Evolutionary conservation across 2,329 filamentous ascomycete species (phyloP), one percentile per base, ranked within the genome.

Genomic region (Aureobasidium uvarum): DNA sequence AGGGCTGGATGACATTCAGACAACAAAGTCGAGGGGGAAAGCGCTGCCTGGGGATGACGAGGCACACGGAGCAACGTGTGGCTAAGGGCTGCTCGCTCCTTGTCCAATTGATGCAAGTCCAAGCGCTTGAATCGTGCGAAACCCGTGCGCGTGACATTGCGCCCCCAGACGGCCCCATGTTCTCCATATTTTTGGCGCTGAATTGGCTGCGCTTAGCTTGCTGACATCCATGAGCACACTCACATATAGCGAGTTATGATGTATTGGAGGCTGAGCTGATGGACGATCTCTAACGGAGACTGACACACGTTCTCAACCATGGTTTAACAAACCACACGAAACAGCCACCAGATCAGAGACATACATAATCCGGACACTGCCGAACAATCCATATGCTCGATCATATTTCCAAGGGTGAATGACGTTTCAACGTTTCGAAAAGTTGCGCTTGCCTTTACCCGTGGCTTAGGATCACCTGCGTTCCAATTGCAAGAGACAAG

Each of bases 121-220:
- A 25, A 23, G 13, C 48, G 45, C 59, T 52, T 51, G 46, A 52
- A 62, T 62, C 59, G 36, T 63, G 38, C 25, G 10, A 38, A 39
- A 46, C 14, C 46, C 60, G 60, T 43, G 60, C 60, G 60, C 60
- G 60, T 63, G 60, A 63, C 60, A 63, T 54, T 31, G 36, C 60
- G 59, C 46, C 59, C 46, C 59, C 59, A 62, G 59, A 62, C 59
- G 60, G 48, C 60, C 60, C 60, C 60, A 45, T 63, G 39, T 52
- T 63, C 60, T 63, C 60, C 60, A 63, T 63, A 38, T 54, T 63
- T 51, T 52, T 52, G 58, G 58, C 58, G 56, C 28, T 45, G 31
- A 45, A 14, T 63, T 52, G 60, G 48, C 38, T 54, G 48, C 45
- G 60, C 31, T 45, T 63, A 63, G 36, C 39, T 54, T 54, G 60